A percentile compares a stretch with the other conserved stretches of the same genome.
Conservation (phyloP, 768 basidiomycete genomes). For the Boletus pseudo-olivaceus region DNA sequence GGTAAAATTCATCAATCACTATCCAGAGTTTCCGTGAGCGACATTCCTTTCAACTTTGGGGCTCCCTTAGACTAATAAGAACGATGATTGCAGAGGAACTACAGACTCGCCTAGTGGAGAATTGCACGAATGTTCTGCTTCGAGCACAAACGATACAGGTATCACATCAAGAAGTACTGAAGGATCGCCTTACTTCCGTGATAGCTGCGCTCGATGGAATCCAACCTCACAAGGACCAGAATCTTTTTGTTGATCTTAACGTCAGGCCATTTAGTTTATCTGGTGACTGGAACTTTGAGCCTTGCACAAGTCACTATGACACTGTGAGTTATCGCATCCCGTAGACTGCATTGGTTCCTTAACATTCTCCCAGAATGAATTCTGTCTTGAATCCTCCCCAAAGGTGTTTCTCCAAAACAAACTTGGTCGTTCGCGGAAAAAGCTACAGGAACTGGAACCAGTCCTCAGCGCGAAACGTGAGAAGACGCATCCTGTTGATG, state of each 20-base stretch:
- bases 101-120: constrained; percentile 58
- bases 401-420: constrained; percentile 83
- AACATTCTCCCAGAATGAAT: constrained; percentile 30
- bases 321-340: constrained; percentile 44
- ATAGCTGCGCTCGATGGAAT: constrained; percentile 50
- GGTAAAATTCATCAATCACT: constrained; percentile 11
- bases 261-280: constrained; percentile 62
- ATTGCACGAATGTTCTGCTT: constrained; percentile 51
- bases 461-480: constrained; percentile 60
- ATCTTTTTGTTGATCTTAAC: constrained; percentile 71
- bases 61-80: background rate
- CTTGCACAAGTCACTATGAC: constrained; percentile 72
- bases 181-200: constrained; percentile 44
- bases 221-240: constrained; percentile 59
- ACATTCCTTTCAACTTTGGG: background rate
- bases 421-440: constrained; percentile 53
- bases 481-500: constrained; percentile 18
- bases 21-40: constrained; percentile 68
- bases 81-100: constrained; percentile 52
- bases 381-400: constrained; percentile 65
- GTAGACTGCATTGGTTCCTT: background rate
- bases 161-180: constrained; percentile 57
- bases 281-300: constrained; percentile 70
- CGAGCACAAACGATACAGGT: constrained; percentile 59
- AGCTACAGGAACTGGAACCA: constrained; percentile 60